Conservation (phyloP, 345 rosid genomes). For the Salix brachista region DNA sequence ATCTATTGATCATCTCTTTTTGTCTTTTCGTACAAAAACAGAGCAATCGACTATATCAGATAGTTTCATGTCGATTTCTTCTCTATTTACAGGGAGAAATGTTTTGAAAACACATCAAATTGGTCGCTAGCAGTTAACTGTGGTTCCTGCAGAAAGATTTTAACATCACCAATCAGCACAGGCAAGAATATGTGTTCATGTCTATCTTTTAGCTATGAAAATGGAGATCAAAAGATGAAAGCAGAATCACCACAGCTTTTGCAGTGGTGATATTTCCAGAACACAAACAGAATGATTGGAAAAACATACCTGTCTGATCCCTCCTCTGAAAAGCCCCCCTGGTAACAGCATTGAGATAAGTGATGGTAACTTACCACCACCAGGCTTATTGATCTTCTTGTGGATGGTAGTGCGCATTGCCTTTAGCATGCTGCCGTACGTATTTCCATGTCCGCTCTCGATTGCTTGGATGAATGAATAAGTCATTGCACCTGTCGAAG, state of each 20-base stretch:
- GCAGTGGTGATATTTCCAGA: no score
- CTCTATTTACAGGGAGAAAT: slow-evolving; percentile 46
- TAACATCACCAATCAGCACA: slow-evolving; percentile 1
- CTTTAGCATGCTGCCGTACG: slow-evolving; percentile 62
- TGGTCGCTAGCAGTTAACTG: slow-evolving; percentile 59
- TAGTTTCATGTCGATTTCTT: background rate
- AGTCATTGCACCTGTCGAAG: slow-evolving; percentile 96
- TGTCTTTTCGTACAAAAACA: no score
- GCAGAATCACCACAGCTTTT: background rate
- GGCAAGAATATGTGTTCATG: background rate
- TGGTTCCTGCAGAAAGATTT: slow-evolving; percentile 64
- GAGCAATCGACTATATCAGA: background rate
- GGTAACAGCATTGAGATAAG: slow-evolving; percentile 58
- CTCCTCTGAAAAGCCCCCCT: slow-evolving; percentile 39
- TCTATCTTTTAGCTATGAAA: no score
- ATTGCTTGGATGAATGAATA: slow-evolving; percentile 81
- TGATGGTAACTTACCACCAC: slow-evolving; percentile 50
- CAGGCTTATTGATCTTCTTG: slow-evolving; percentile 18
- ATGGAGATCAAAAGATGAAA: no score
- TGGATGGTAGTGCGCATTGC: slow-evolving; percentile 75
- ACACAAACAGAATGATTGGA: background rate
- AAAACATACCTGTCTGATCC: slow-evolving; percentile 44
- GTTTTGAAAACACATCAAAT: slow-evolving; percentile 61
- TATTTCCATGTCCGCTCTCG: slow-evolving; percentile 61
- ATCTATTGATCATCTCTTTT: no score